Conservation (phyloP, 2,329 filamentous ascomycete species). For the Ophiocordyceps camponoti-leonardi region DNA sequence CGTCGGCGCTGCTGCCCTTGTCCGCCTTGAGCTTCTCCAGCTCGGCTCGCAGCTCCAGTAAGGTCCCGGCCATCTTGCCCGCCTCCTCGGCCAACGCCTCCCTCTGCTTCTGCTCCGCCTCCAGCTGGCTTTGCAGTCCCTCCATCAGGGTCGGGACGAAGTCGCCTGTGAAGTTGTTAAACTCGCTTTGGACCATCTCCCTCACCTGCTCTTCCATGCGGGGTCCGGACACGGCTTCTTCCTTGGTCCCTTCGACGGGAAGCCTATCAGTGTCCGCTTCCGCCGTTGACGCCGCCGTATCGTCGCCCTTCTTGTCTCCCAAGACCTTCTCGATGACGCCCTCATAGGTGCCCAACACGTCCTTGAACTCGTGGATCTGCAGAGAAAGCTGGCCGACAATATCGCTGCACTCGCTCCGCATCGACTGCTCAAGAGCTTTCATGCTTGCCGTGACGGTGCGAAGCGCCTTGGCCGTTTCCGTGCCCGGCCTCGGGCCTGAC, state of each 20-base stretch:
- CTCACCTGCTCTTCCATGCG: not conserved
- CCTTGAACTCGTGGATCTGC: not conserved
- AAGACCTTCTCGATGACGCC: not conserved
- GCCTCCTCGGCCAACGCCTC: constrained; percentile 1
- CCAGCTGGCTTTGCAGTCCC: constrained; percentile 6
- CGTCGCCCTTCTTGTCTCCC: not conserved
- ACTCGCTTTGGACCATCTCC: not conserved
- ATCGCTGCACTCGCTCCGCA: not conserved
- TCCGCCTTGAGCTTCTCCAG: not conserved
- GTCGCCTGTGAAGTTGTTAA: not conserved
- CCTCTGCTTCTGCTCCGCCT: constrained; percentile 5
- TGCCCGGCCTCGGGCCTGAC: not conserved
- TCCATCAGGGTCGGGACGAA: not conserved
- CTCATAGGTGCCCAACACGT: not conserved
- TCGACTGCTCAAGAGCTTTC: not conserved
- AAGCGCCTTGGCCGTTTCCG: not conserved
- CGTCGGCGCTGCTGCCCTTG: not conserved
- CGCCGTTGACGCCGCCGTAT: not conserved
- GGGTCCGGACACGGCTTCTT: not conserved
- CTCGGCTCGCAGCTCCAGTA: constrained; percentile 1
- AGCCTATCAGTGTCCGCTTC: not conserved
- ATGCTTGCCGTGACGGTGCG: not conserved
- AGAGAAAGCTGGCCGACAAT: not conserved
- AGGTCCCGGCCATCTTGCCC: constrained; percentile 2
- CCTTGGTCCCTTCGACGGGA: not conserved